Conservation (phyloP, 1,284 basidiomycete genomes). For the Hemileia vastatrix region DNA sequence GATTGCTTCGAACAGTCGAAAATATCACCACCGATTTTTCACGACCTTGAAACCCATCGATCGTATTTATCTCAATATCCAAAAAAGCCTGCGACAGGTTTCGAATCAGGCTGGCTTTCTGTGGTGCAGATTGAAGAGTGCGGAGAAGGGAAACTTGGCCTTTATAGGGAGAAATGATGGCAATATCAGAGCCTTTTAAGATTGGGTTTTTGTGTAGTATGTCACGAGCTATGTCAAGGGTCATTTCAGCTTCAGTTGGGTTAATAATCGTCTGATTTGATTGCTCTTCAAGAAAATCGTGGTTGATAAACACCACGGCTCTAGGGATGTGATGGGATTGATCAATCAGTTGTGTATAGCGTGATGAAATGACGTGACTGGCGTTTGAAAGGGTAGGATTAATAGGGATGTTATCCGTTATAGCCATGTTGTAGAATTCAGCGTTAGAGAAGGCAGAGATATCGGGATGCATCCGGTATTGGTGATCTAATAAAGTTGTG, state of each 20-base stretch:
- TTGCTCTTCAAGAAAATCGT: neutral
- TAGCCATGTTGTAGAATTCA: constrained; percentile 65
- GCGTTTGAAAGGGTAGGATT: neutral
- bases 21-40: constrained; percentile 1
- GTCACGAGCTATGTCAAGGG: neutral
- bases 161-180: neutral
- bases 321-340: neutral
- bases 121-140: neutral
- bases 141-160: neutral
- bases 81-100: neutral
- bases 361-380: too few species aligned
- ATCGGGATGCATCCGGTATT: constrained; percentile 88
- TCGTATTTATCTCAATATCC: neutral
- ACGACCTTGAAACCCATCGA: constrained; percentile 1
- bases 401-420: constrained; percentile 57
- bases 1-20: neutral
- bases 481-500: constrained; percentile 76
- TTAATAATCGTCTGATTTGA: neutral
- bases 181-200: neutral
- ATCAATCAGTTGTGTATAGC: too few species aligned
- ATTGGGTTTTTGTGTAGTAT: neutral
- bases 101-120: neutral
- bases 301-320: neutral
- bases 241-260: neutral
- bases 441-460: constrained; percentile 74